These are phyloP conservation scores for Vanrija sp. DNA, from an alignment of 1,284 basidiomycete species.

Conservation along the genomic window DNA sequence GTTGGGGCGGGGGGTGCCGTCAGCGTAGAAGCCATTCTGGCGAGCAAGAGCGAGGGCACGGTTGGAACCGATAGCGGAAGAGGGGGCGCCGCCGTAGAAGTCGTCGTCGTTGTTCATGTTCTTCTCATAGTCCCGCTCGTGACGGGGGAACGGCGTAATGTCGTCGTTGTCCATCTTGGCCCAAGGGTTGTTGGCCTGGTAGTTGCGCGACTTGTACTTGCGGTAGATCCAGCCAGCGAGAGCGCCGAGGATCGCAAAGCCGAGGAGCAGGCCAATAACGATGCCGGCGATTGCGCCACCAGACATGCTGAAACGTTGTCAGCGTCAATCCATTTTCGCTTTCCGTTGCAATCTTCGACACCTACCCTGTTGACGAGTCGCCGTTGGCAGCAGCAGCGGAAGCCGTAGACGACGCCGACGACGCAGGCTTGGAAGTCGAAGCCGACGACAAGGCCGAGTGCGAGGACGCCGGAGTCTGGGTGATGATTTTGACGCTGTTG, in stretches of 20 bases:
- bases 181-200: constrained; percentile 26
- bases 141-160: constrained; percentile 34
- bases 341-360: too few relatives aligned
- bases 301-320: constrained; percentile 2
- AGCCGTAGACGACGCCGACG: not conserved
- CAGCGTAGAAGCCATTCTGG: constrained; percentile 26
- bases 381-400: constrained; percentile 2
- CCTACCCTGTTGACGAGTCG: not conserved
- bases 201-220: constrained; percentile 10
- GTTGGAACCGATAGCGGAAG: constrained; percentile 13
- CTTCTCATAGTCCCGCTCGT: constrained; percentile 4
- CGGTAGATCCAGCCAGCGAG: constrained; percentile 28
- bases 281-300: constrained; percentile 16
- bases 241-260: constrained; percentile 14
- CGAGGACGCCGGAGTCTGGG: too few relatives aligned
- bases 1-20: constrained; percentile 26
- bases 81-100: constrained; percentile 7
- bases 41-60: constrained; percentile 32
- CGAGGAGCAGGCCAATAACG: constrained; percentile 14
- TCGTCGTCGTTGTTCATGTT: constrained; percentile 4
- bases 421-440: too few relatives aligned
- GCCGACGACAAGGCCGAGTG: too few relatives aligned
- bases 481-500: too few relatives aligned
- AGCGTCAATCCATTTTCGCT: too few relatives aligned
- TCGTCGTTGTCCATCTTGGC: constrained; percentile 38